phyloP scores from a whole-genome alignment of 495 filamentous ascomycete genomes.

The Aeminium ludgeri region DNA sequence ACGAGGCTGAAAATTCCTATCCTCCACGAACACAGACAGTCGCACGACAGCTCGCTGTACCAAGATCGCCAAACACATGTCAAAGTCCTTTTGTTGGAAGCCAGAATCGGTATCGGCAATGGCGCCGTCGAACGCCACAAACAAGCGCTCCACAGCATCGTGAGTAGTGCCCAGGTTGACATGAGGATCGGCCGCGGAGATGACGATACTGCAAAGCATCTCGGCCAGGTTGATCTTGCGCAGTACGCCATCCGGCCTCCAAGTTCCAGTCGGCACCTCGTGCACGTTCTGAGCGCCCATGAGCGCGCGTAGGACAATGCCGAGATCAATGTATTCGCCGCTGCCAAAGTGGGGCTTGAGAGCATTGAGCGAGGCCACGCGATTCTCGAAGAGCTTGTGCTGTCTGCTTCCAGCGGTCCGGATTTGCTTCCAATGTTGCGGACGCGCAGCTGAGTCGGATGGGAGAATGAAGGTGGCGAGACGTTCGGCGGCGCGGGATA shows the following conservation, averaged over 20 bases:
- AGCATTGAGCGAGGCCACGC: constrained; percentile 1
- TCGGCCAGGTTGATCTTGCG: constrained; percentile 15
- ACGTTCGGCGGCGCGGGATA: constrained; percentile 3
- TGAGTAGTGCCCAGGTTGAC: no score
- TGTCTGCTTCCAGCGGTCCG: neutral
- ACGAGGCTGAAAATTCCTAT: constrained; percentile 2
- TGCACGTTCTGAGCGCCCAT: constrained; percentile 3
- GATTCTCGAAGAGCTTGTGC: constrained; percentile 9
- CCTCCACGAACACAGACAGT: neutral
- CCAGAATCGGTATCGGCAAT: constrained; percentile 7
- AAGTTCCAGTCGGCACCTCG: constrained; percentile 5
- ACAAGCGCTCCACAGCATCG: no score
- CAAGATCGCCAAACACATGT: constrained; percentile 1
- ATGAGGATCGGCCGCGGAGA: no score
- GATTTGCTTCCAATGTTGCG: constrained; percentile 8
- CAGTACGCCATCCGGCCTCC: constrained; percentile 16
- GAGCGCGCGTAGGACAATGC: constrained; percentile 11
- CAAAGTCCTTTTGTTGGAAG: neutral
- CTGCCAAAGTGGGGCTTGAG: constrained; percentile 7
- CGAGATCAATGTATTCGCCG: constrained; percentile 10
- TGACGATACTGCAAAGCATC: constrained; percentile 6
- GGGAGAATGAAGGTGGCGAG: constrained; percentile 8
- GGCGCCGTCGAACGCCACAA: constrained; percentile 1
- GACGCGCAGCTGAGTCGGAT: neutral
- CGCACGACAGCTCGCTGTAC: constrained; percentile 6